phyloP scores from a whole-genome alignment of 2,329 filamentous ascomycete genomes.

The Biscogniauxia marginata region DNA sequence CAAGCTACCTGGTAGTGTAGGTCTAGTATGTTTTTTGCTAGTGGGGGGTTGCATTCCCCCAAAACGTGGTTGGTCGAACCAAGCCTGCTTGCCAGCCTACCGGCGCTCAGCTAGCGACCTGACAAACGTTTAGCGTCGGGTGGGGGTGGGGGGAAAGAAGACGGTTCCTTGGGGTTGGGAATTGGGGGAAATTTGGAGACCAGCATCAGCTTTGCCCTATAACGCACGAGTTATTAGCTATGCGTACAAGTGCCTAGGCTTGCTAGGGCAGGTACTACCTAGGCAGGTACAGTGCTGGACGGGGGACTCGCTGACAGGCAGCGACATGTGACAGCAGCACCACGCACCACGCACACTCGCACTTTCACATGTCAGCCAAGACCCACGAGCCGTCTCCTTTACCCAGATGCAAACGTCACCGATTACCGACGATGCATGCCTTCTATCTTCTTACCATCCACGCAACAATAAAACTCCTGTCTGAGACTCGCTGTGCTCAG shows the following conservation, averaged over 20 bases:
- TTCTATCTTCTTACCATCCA: no score
- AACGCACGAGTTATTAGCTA: not conserved
- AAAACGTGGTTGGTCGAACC: not conserved
- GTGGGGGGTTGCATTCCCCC: not conserved
- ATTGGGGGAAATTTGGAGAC: not conserved
- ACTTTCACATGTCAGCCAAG: slow-evolving; percentile 26
- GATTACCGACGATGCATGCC: not conserved
- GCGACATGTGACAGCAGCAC: not conserved
- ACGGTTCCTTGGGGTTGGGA: no score
- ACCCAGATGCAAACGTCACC: slow-evolving; percentile 18
- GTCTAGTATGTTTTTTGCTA: no score
- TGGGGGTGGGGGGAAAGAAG: no score
- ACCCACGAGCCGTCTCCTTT: no score
- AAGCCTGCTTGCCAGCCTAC: no score
- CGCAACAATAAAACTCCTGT: no score
- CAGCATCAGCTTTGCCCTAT: not conserved
- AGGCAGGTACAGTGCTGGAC: not conserved
- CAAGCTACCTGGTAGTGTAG: no score
- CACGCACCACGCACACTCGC: not conserved
- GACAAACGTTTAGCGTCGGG: not conserved
- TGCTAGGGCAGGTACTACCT: no score
- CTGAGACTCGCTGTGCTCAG: no score
- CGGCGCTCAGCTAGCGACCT: no score
- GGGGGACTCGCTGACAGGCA: not conserved
- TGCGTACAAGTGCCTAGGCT: no score